Base-by-base conservation (phyloP, 345 rosid genomes). In the Atalantia buxifolia region DNA sequence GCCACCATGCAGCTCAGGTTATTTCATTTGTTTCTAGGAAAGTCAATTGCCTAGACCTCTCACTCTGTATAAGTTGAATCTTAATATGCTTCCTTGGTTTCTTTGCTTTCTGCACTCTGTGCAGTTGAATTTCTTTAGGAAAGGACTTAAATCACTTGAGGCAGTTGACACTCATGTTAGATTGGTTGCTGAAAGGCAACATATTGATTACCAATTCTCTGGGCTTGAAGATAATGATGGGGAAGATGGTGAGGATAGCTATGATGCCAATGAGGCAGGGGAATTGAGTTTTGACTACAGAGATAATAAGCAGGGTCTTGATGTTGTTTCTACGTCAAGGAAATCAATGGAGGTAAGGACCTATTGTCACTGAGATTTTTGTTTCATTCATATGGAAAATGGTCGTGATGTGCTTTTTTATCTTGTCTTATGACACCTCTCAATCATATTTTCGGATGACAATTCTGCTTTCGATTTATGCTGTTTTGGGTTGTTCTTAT, bases 1-100 rank as follows among this genome's bases (percentile, higher is more conserved):
- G 94, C 63, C 99, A 97, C 84, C 97, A 97, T 82, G 92, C 98
- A 69, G 98, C 99, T 79, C 99, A 97, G 96, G 99, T 97, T 76
- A 77, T 72, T 72, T 66, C 60, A 27, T 30, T 38, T 60, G n/a
- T 74, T 75, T 55, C 77, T 21, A 5, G 56, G 16, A 10, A 56
- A 67, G 59, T 80, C 57, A 24, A 72, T 57, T 61, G 72, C 66
- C 76, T 42, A 28, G 31, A 55, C 57, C 42, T 70, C 25, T 53
- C 55, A 28, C 27, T 76, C 71, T 56, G 61, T 19, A 24, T 14
- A 36, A 63, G 13, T 25, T 68, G 71, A 70, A 68, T 68, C 57
- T 72, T 83, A 9, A 68, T 76, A 36, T 72, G 40, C 36, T 24
- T 50, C 59, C 48, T 59, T 64, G 25, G 42, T 31, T 53, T 71